Evolutionary conservation across 768 basidiomycete species (phyloP).

Genomic region (Calocybe indica): DNA sequence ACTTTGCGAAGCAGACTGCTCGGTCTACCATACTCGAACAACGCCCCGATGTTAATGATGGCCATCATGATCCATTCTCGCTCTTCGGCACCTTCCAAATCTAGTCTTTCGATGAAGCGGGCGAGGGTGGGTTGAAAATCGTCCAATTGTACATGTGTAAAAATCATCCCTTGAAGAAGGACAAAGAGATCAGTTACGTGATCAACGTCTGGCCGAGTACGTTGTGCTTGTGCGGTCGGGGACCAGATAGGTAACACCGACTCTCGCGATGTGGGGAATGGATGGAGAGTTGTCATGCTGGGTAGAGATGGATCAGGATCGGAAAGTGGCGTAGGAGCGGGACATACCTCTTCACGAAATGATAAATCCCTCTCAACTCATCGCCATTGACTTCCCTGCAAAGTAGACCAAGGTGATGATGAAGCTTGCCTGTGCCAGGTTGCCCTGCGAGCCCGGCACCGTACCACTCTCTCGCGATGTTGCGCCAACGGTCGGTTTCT

Average conservation of each 20-base stretch:
- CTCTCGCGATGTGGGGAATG: constrained; percentile 85
- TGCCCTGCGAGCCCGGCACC: constrained; percentile 78
- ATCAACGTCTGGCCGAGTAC: constrained; percentile 66
- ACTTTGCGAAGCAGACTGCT: constrained; percentile 63
- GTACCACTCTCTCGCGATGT: constrained; percentile 92
- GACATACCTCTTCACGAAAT: constrained; percentile 88
- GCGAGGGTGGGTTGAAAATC: constrained; percentile 79
- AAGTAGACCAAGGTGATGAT: constrained; percentile 89
- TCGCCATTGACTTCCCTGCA: constrained; percentile 79
- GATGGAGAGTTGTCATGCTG: constrained; percentile 90
- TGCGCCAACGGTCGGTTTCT: constrained; percentile 89
- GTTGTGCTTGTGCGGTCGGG: constrained; percentile 60
- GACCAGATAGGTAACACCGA: constrained; percentile 90
- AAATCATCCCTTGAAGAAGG: constrained; percentile 93
- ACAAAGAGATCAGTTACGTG: constrained; percentile 77
- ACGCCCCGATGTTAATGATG: constrained; percentile 69
- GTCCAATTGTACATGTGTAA: constrained; percentile 92
- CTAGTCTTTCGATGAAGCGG: constrained; percentile 81
- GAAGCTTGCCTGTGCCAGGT: constrained; percentile 91
- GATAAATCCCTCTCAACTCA: constrained; percentile 83
- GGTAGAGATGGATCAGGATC: constrained; percentile 1
- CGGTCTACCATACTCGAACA: constrained; percentile 85
- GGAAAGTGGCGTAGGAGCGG: constrained; percentile 6
- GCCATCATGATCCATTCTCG: constrained; percentile 98
- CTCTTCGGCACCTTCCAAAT: constrained; percentile 75